A percentile compares a stretch with the other conserved stretches of the same genome.
Evolutionary conservation across 768 basidiomycete genomes (phyloP).

Genomic region (Strobilomyces echinocephalus): DNA sequence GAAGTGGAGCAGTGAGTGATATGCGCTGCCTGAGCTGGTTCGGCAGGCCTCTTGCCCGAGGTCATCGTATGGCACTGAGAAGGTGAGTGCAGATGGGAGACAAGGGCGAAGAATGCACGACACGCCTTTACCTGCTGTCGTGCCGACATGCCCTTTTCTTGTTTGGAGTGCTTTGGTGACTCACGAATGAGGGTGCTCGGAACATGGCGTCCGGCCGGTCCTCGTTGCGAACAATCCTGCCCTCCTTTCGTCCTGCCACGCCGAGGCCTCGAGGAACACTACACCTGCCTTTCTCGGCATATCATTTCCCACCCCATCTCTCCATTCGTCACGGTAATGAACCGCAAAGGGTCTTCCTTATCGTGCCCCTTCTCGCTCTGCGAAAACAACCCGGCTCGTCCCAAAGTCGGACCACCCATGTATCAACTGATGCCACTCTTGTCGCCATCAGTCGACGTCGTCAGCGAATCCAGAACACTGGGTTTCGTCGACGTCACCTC

Average conservation of each 20-base stretch:
- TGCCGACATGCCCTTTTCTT: conserved; percentile 32
- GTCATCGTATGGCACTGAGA: conserved; percentile 34
- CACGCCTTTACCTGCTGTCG: conserved; percentile 34
- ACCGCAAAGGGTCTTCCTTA: conserved; percentile 3
- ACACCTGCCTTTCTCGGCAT: conserved; percentile 15
- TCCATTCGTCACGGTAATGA: conserved; percentile 22
- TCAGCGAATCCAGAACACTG: background rate
- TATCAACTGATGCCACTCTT: background rate
- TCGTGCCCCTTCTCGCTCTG: background rate
- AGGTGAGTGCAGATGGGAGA: conserved; percentile 33
- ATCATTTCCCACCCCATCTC: conserved; percentile 18
- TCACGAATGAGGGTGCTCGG: conserved; percentile 20
- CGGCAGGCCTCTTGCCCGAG: conserved; percentile 31
- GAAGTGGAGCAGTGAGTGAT: conserved; percentile 52
- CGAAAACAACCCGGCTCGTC: conserved; percentile 3
- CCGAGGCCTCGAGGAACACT: conserved; percentile 30
- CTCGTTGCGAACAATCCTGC: conserved; percentile 24
- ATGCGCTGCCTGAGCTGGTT: conserved; percentile 39
- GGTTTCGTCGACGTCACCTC: conserved; percentile 9
- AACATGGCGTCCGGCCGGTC: conserved; percentile 17
- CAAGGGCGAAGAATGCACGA: conserved; percentile 35
- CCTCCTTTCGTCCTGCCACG: conserved; percentile 20
- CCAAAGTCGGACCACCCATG: background rate
- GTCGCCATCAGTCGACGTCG: background rate
- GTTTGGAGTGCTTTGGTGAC: conserved; percentile 28